Base-by-base conservation (phyloP, 306 rosid species). In the Pyrus bretschneideri region DNA sequence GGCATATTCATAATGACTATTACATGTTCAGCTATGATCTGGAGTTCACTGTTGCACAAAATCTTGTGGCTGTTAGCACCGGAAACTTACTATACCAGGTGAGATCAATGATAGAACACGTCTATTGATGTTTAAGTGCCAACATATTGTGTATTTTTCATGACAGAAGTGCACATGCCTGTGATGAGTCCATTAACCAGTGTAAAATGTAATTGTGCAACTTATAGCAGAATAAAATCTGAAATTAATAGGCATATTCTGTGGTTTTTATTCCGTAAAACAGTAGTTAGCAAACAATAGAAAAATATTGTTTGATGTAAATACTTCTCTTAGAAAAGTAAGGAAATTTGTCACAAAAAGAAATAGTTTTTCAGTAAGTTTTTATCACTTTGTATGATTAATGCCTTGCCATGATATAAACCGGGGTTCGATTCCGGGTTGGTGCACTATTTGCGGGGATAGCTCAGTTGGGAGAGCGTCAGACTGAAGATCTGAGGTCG, bases 21-120 rank as follows among this genome's bases (percentile, higher is more conserved):
- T 82, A 73, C 35, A 72, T 85, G 70, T 81, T 80, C 96, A 93
- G 97, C 86, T 95, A 95, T 60, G 97, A 95, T 85, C 77, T 95
- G 85, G 99, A 95, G 89, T 95, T 92, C 84, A 91, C 99, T 3
- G 99, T 95, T 64, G 93, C 97, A 58, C 92, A 82, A 27, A 82
- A 91, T 87, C 91, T 89, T 59, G 93, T 89, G 83, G 99, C 96
- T 72, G 97, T 95, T 81, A 92, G 99, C 80, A 83, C 85, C 5
- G 99, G 99, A 87, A 88, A 74, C 85, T 87, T 95, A 81, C 83
- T 89, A 68, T 88, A 92, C 83, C 97, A 95, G 99, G 99, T 95
- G 87, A 81, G 83, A 67, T 76, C 57, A 62, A 64, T 13, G 23
- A 74, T 63, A 74, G 22, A 63, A 54, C 46, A 8, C 31, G 7